A percentile compares a stretch with the other conserved stretches of the same genome.
Conservation (phyloP, 2,329 filamentous ascomycete genomes). For the Penicillium brasilianum region DNA sequence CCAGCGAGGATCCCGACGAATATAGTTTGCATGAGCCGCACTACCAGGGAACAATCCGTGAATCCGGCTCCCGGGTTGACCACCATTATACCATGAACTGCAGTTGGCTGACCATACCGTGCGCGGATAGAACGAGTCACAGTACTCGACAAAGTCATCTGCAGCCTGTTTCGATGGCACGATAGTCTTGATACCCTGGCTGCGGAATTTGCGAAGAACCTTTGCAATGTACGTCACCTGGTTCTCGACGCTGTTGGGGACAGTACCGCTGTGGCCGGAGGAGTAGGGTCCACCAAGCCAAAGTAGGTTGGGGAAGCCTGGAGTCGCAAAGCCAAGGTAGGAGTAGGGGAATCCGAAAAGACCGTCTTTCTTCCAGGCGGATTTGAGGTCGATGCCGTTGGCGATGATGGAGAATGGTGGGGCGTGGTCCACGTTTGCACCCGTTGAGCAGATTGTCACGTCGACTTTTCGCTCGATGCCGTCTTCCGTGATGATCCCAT, state of each 20-base stretch:
- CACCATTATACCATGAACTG: conserved; percentile 74
- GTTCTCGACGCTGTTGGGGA: conserved; percentile 70
- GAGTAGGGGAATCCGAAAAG: conserved; percentile 68
- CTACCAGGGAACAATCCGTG: conserved; percentile 74
- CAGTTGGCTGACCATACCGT: conserved; percentile 60
- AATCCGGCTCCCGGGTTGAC: conserved; percentile 64
- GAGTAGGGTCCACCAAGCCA: conserved; percentile 67
- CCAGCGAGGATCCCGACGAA: conserved; percentile 62
- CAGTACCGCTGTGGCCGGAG: conserved; percentile 66
- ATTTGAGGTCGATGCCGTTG: conserved; percentile 58
- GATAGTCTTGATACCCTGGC: conserved; percentile 69
- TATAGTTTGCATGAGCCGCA: conserved; percentile 64
- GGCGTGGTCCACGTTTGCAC: conserved; percentile 64
- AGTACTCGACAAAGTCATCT: conserved; percentile 58
- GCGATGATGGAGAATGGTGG: conserved; percentile 66
- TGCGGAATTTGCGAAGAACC: conserved; percentile 68
- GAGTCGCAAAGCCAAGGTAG: conserved; percentile 67
- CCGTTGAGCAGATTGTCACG: conserved; percentile 71
- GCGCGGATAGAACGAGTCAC: conserved; percentile 57
- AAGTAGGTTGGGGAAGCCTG: conserved; percentile 70
- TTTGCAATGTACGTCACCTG: conserved; percentile 70
- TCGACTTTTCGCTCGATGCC: conserved; percentile 64
- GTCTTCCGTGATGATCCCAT: conserved; percentile 65
- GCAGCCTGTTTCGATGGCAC: conserved; percentile 62
- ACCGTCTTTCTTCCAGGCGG: conserved; percentile 62